Evolutionary conservation across 148 eudicot genomes (phyloP).

Genomic region (Vaccinium vitisidaea): DNA sequence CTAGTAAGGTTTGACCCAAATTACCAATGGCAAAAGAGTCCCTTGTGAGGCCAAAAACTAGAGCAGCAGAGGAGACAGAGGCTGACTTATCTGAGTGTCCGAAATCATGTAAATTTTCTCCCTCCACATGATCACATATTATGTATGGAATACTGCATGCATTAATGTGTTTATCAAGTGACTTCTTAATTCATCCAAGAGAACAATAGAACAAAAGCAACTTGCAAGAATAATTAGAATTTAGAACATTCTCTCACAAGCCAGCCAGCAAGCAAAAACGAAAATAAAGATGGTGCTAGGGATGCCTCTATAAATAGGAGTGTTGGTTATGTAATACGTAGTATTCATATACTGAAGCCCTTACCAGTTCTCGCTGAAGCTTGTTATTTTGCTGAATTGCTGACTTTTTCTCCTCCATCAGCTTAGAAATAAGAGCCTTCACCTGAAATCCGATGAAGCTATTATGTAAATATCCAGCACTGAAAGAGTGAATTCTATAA

Average conservation of each 20-base stretch:
- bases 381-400: constrained; percentile 58
- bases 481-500: not conserved
- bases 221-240: not conserved
- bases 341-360: constrained; percentile 10
- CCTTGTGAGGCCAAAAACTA: not conserved
- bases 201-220: constrained; percentile 3
- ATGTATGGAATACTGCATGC: not conserved
- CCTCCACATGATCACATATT: not conserved
- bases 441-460: constrained; percentile 36
- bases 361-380: constrained; percentile 84
- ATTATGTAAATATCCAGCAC: not conserved
- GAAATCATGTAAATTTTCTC: not conserved
- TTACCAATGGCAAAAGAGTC: not conserved
- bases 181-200: not conserved
- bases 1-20: not conserved
- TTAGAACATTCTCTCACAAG: not conserved
- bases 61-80: not conserved
- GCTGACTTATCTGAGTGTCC: not conserved
- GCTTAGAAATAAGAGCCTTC: constrained; percentile 52
- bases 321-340: not conserved
- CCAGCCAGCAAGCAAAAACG: not conserved
- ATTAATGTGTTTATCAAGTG: not conserved
- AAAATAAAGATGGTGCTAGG: not conserved
- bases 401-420: constrained; percentile 66
- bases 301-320: not conserved